Evolutionary conservation across 1,139 yeast genomes (phyloP), one percentile per base, ranked within the genome.

Genomic region (Candida albicans): DNA sequence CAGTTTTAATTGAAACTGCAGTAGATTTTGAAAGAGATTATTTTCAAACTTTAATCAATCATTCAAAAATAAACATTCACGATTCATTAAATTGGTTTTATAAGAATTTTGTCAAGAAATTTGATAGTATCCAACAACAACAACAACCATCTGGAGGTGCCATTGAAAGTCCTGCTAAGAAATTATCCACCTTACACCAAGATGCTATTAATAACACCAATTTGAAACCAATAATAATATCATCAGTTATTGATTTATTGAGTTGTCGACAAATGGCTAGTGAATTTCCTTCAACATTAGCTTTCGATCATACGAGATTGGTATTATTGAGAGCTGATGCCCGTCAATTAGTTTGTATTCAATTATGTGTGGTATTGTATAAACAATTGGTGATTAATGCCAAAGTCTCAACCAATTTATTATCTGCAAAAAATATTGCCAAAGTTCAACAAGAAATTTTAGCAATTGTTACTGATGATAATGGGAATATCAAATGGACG

Each of bases 1-100:
- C 96, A 2, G 85, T 87, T 11, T 72, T 91, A 40, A 81, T 90
- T 49, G 93, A 89, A 56, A 87, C 95, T 27, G 95, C 96, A 1
- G 85, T 87, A n/a, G 93, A 87, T 53, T 88, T 91, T 58, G 98
- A 91, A 66, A 84, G 83, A 55, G 96, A 87, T 61, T 89, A 89
- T 64, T 89, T 88, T 64, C 77, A 76, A 50, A 89, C 87, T 55
- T 73, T 87, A 57, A 77, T 87, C 47, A 67, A 71, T 40, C 83
- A 82, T 53, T 78, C 84, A 49, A 87, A 86, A 61, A 73, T 87
- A 43, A 82, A 83, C 56, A 73, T 88, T 43, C 61, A 73, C 15
- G 84, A 84, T 54, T 82, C 93, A 2, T 70, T 86, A 47, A 71
- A 71, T 47, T 90, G 96, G 96, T 86, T 82, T 59, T 68, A 72